Conservation (phyloP, 106 monocot genomes). For the Allium cepa region DNA sequence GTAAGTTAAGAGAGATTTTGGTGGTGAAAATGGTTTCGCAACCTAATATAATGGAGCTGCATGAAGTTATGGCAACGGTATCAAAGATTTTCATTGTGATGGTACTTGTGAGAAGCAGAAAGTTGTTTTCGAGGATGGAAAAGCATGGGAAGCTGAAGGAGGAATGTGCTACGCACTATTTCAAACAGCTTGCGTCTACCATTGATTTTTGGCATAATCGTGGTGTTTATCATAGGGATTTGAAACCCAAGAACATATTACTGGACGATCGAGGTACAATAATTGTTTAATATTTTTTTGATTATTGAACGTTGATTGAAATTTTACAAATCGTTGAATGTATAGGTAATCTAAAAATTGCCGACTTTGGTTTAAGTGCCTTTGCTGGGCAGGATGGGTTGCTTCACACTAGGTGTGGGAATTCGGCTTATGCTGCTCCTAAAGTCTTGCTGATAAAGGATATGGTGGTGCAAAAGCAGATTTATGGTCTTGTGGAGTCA, state of each 20-base stretch:
- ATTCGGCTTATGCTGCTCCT: slow-evolving; percentile 55
- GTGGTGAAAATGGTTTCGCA: too few relatives aligned
- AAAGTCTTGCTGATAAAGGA: slow-evolving; percentile 51
- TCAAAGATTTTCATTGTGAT: too few relatives aligned
- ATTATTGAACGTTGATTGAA: background rate
- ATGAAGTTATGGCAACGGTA: too few relatives aligned
- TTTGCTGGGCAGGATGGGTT: slow-evolving; percentile 49
- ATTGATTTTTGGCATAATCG: too few relatives aligned
- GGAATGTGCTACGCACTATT: too few relatives aligned
- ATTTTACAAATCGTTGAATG: background rate
- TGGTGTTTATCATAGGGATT: slow-evolving; percentile 48
- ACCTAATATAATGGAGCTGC: too few relatives aligned
- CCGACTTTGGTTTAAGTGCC: slow-evolving; percentile 65
- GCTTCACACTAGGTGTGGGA: slow-evolving; percentile 65
- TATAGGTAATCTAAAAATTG: slow-evolving; percentile 40
- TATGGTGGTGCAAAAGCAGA: slow-evolving; percentile 66
- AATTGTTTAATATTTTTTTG: background rate
- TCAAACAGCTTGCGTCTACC: too few relatives aligned
- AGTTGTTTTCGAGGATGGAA: too few relatives aligned
- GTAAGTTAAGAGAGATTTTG: too few relatives aligned
- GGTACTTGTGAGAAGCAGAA: too few relatives aligned
- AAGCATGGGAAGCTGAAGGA: too few relatives aligned
- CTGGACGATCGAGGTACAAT: slow-evolving; percentile 22
- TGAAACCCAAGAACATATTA: slow-evolving; percentile 66
- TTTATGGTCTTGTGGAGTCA: slow-evolving; percentile 75